A percentile compares a stretch with the other conserved stretches of the same genome.
Evolutionary conservation across 352 stramenopile species (phyloP).

Genomic region (Phytophthora europaea): DNA sequence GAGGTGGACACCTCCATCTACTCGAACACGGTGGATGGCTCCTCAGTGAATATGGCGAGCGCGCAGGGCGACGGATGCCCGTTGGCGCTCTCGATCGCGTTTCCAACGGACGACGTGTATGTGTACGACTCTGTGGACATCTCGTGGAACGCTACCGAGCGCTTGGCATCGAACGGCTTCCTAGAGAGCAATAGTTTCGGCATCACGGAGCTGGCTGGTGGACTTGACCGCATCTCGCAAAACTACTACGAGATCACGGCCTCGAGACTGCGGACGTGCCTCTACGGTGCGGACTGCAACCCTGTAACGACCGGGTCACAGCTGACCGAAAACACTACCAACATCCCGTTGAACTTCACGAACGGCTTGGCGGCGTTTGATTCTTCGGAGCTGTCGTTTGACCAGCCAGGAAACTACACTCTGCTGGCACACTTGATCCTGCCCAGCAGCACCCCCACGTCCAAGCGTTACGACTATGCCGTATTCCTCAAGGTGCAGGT

Average conservation of each 20-base stretch:
- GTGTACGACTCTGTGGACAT: constrained; percentile 68
- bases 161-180: constrained; percentile 37
- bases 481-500: constrained; percentile 60
- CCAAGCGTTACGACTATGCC: constrained; percentile 75
- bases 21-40: constrained; percentile 53
- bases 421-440: constrained; percentile 75
- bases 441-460: constrained; percentile 49
- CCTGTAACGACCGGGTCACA: constrained; percentile 59
- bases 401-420: constrained; percentile 54
- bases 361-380: constrained; percentile 56
- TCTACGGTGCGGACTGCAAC: constrained; percentile 55
- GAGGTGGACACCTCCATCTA: constrained; percentile 66
- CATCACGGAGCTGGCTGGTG: constrained; percentile 49
- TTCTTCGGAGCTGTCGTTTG: constrained; percentile 66
- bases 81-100: constrained; percentile 56
- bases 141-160: constrained; percentile 74
- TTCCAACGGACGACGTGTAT: constrained; percentile 57
- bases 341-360: constrained; percentile 66
- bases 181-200: constrained; percentile 62
- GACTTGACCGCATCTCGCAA: constrained; percentile 64
- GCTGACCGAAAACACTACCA: constrained; percentile 58
- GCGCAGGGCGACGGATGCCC: constrained; percentile 59
- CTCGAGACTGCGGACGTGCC: constrained; percentile 68
- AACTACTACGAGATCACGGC: constrained; percentile 62
- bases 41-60: constrained; percentile 42